Evolutionary conservation across 495 filamentous ascomycete genomes (phyloP).

Genomic region (Staphylotrichum longicolle): DNA sequence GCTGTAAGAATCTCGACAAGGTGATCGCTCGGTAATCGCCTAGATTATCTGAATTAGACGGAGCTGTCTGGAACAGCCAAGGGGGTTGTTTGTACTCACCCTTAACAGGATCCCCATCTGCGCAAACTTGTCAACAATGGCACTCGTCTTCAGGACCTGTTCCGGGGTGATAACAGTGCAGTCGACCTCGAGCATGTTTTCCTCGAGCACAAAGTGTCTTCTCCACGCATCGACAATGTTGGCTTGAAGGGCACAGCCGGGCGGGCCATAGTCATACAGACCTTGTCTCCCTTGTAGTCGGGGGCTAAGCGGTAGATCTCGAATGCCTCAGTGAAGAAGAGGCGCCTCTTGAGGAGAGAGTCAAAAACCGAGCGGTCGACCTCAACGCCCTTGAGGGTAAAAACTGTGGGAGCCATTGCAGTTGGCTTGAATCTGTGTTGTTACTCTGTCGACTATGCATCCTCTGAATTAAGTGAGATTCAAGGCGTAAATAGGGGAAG

Average conservation of each 20-base stretch:
- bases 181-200: slow-evolving; percentile 79
- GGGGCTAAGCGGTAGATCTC: slow-evolving; percentile 65
- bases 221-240: slow-evolving; percentile 84
- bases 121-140: slow-evolving; percentile 87
- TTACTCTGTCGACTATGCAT: too few species aligned
- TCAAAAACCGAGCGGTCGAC: slow-evolving; percentile 47
- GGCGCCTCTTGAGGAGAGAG: slow-evolving; percentile 41
- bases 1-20: slow-evolving; percentile 49
- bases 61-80: too few species aligned
- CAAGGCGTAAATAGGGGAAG: too few species aligned
- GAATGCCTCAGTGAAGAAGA: slow-evolving; percentile 50
- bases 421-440: too few species aligned
- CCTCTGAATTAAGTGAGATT: too few species aligned
- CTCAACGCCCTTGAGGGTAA: slow-evolving; percentile 43
- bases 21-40: slow-evolving; percentile 49
- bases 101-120: slow-evolving; percentile 59
- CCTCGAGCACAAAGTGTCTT: slow-evolving; percentile 79
- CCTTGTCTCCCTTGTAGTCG: slow-evolving; percentile 65
- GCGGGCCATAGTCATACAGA: slow-evolving; percentile 74
- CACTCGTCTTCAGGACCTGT: slow-evolving; percentile 85
- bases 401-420: slow-evolving; percentile 28
- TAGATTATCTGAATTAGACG: neutral
- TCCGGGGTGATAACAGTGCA: slow-evolving; percentile 68
- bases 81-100: slow-evolving; percentile 21
- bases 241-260: slow-evolving; percentile 66